Evolutionary conservation across 768 basidiomycete species (phyloP).

Genomic region (Leucocoprinus birnbaumii): DNA sequence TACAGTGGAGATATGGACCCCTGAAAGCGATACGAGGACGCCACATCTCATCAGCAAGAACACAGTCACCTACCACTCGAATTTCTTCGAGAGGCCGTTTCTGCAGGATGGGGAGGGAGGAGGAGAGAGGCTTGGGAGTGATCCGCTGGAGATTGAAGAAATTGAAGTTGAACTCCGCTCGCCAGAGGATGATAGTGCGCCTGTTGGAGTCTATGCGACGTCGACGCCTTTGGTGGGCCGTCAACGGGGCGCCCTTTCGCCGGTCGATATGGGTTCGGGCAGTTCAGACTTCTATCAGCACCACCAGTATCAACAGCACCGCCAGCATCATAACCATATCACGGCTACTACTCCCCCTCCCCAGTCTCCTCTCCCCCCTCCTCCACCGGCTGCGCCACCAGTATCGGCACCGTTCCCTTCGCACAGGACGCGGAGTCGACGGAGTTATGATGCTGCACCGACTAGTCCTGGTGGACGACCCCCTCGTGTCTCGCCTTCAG

Average conservation of each 20-base stretch:
- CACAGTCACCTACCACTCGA: slow-evolving; percentile 5
- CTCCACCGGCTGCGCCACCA: not conserved
- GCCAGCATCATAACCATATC: not conserved
- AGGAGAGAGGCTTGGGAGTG: not conserved
- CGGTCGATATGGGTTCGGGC: not conserved
- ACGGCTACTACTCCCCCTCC: too few species aligned
- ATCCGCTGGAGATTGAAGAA: slow-evolving; percentile 1
- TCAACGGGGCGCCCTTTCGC: slow-evolving; percentile 4
- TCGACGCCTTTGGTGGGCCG: not conserved
- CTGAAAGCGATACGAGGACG: not conserved
- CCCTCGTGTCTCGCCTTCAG: not conserved
- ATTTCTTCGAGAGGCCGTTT: not conserved
- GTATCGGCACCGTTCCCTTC: not conserved
- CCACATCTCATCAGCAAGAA: slow-evolving; percentile 7
- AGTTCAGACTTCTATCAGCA: not conserved
- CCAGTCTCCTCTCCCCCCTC: not conserved
- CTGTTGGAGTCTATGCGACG: not conserved
- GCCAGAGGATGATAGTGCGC: not conserved
- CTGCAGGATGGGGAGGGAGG: not conserved
- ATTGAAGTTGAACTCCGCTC: not conserved
- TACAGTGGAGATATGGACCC: not conserved
- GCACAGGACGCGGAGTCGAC: slow-evolving; percentile 4
- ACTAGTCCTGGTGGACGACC: not conserved
- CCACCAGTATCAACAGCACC: not conserved
- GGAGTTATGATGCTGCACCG: not conserved